These are phyloP conservation scores for Fusarium denticulatum DNA, from an alignment of 2,329 filamentous ascomycete species.

Conservation along the genomic window DNA sequence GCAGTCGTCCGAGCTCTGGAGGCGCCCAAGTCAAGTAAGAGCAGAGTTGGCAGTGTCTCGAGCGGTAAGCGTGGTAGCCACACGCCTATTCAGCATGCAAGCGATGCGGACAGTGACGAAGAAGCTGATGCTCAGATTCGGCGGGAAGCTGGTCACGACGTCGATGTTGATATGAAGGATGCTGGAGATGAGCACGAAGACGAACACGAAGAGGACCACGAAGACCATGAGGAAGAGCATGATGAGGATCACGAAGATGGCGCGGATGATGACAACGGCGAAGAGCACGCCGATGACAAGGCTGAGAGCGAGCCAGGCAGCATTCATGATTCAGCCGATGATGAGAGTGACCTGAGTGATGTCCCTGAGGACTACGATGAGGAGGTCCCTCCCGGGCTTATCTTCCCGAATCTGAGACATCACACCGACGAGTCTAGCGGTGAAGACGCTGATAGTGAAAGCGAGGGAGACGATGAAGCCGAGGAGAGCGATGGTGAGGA, in stretches of 20 bases:
- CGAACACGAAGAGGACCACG: conserved; percentile 41
- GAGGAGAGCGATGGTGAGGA: conserved; percentile 36
- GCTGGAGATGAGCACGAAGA: conserved; percentile 45
- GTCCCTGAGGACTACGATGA: conserved; percentile 68
- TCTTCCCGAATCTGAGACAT: conserved; percentile 61
- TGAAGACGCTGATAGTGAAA: conserved; percentile 50
- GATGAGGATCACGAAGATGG: conserved; percentile 41
- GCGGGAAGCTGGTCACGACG: conserved; percentile 48
- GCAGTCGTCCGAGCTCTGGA: conserved; percentile 63
- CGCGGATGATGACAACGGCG: conserved; percentile 46
- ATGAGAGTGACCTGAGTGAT: conserved; percentile 76
- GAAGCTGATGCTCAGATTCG: conserved; percentile 54
- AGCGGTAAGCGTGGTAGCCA: conserved; percentile 59
- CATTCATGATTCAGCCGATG: conserved; percentile 72
- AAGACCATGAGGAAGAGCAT: conserved; percentile 43
- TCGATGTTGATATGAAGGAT: conserved; percentile 57
- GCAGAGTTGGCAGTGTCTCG: conserved; percentile 61
- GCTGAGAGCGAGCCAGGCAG: conserved; percentile 58
- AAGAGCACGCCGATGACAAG: conserved; percentile 51
- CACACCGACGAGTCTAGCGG: conserved; percentile 47
- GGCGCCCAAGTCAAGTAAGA: conserved; percentile 59
- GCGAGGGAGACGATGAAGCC: conserved; percentile 46
- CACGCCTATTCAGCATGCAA: conserved; percentile 50
- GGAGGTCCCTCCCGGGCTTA: conserved; percentile 62
- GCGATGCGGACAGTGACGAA: conserved; percentile 53